Evolutionary conservation across 441 rosid genomes (phyloP).

Genomic region (Kokia cookei): DNA sequence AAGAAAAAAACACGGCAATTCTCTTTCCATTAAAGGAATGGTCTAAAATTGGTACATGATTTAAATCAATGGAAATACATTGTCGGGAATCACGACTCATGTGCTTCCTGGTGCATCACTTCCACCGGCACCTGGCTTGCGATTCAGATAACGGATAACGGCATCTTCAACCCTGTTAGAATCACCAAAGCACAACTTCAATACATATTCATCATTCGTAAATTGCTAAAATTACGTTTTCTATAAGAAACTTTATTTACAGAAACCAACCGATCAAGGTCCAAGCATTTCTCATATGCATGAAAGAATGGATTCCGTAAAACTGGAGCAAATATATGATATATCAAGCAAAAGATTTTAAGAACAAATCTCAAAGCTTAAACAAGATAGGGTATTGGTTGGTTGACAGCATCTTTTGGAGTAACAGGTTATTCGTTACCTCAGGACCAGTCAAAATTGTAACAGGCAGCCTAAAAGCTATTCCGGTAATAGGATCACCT

Average conservation of each 20-base stretch:
- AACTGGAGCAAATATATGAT: not conserved
- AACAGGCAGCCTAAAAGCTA: too few species aligned
- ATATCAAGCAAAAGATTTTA: not conserved
- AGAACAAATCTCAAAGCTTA: not conserved
- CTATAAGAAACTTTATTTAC: not conserved
- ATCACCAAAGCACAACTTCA: not conserved
- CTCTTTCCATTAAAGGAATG: slow-evolving; percentile 10
- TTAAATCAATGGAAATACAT: not conserved
- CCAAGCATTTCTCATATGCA: not conserved
- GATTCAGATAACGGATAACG: slow-evolving; percentile 84
- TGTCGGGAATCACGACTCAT: slow-evolving; percentile 20
- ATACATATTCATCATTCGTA: not conserved
- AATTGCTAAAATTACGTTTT: not conserved
- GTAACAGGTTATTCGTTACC: too few species aligned
- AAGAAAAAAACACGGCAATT: not conserved
- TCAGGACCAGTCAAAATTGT: too few species aligned
- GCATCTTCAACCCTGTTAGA: slow-evolving; percentile 93
- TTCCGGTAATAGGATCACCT: too few species aligned
- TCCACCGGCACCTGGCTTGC: slow-evolving; percentile 82
- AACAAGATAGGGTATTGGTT: not conserved
- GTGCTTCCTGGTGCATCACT: slow-evolving; percentile 78
- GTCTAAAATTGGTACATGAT: slow-evolving; percentile 13
- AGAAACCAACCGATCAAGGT: not conserved
- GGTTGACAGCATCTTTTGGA: not conserved
- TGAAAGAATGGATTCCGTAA: not conserved